Base-by-base conservation (phyloP, 306 rosid species). In the Fragaria iinumae region DNA sequence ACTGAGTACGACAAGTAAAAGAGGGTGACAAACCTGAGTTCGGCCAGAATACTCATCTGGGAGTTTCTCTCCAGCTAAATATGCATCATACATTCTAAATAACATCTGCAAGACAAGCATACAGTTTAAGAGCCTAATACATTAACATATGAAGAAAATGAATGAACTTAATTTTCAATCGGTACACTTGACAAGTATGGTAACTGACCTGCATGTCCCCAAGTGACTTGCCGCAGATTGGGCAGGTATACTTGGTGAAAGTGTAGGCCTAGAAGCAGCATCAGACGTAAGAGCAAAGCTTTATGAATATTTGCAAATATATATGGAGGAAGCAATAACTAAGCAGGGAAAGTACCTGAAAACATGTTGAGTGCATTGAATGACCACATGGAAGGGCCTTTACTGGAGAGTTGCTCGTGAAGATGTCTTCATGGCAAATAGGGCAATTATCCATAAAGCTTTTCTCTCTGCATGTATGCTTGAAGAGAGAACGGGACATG, bases 141-240 rank as follows among this genome's bases (percentile, higher is more conserved):
- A 41, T 74, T 55, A 55, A 71, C 81, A 56, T 53, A 48, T 75
- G 67, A 44, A 73, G 45, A 38, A 59, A 44, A 3, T 41, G 52
- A 36, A 74, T 18, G 34, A 73, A 57, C 18, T 14, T 8, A 18
- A 34, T 34, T 32, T 36, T 34, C 47, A 64, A 64, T 9, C 5
- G 23, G 25, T 64, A 7, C 5, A 64, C 69, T 64, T 34, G 23
- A 65, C 45, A 36, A 64, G 23, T 74, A 55, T 59, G 32, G 73
- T 60, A 80, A 84, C 92, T 75, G 74, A 94, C 97, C 99, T 90
- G 93, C 99, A 95, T 92, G 84, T 95, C 97, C 81, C 97, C 97
- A 8, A 92, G 93, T 67, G 99, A 92, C 86, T 95, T 92, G 88
- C 93, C 85, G 74, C 99, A 89, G 79, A 95, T 87, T 65, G 99